Percentiles rank a stretch among this genome's conserved stretches.
phyloP scores from a whole-genome alignment of 768 basidiomycete genomes.

The Calocera cornea region DNA sequence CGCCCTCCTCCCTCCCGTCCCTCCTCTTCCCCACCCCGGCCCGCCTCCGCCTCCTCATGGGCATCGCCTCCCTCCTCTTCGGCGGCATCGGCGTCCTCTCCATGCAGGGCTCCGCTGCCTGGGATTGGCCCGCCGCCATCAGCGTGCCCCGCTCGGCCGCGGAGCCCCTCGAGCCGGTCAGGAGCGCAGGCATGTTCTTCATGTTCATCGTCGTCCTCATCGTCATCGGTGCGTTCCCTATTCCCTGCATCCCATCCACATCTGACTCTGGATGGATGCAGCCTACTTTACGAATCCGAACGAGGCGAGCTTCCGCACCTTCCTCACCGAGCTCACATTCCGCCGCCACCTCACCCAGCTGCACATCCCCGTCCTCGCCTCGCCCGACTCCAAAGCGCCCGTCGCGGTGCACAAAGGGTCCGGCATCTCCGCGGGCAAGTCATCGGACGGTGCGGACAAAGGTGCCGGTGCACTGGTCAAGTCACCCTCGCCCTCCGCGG shows the following conservation, averaged over 20 bases:
- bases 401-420: background rate
- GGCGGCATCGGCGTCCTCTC: background rate
- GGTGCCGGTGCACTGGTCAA: background rate
- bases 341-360: conserved; percentile 82
- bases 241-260: background rate
- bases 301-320: conserved; percentile 84
- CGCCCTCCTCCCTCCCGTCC: background rate
- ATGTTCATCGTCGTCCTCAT: background rate
- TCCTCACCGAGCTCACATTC: conserved; percentile 95
- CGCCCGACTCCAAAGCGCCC: background rate
- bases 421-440: background rate
- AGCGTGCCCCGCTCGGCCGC: background rate
- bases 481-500: background rate
- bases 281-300: conserved; percentile 92
- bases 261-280: conserved; percentile 24
- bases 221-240: background rate
- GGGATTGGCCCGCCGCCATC: background rate
- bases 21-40: background rate
- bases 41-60: background rate
- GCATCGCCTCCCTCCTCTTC: background rate
- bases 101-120: background rate
- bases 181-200: conserved; percentile 1
- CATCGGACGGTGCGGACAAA: conserved; percentile 8
- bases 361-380: conserved; percentile 26
- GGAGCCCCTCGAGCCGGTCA: background rate